Base-by-base conservation (phyloP, 331 rosid genomes). In the Phaseolus coccineus region DNA sequence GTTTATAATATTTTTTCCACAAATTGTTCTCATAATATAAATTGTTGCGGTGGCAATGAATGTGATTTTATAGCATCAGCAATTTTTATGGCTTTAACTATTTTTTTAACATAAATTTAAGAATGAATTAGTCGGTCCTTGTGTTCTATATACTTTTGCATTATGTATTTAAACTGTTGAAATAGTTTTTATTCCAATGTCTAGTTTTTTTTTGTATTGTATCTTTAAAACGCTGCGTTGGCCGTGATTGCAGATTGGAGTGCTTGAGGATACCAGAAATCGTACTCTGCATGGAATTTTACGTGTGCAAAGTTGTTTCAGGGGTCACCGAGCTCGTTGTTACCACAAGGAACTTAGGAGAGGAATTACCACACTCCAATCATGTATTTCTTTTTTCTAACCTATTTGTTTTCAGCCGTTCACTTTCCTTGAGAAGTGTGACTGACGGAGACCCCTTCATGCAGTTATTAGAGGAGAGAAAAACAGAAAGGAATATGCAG, bases 251-350 rank as follows among this genome's bases (percentile, higher is more conserved):
- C 88, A 96, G 99, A 90, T 93, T 82, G 99, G 99, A 80, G 90
- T 91, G 76, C 98, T 96, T 50, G 99, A 96, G 83, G 99, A 96
- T 87, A 93, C 98, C 58, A 88, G 99, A 88, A 96, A 91, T 61
- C 98, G 97, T 71, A 93, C 99, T 25, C 93, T 93, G 62, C 97
- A 90, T 82, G 97, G 99, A 46, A 82, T 93, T 82, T 85, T 96
- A 74, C 91, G 94, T 28, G 96, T 96, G 79, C 99, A 96, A 86
- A 96, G 98, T 91, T 96, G 94, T 85, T 93, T 91, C 82, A 93
- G 97, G 90, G 99, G 99, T 73, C 84, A 96, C 89, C 96, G 74
- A 75, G 96, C 91, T 71, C 93, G 97, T 14, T 77, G 91, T 79
- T 81, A 85, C 75, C 83, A 88, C 46, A 91, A 81, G 88, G 89